phyloP scores from a whole-genome alignment of 2,329 filamentous ascomycete genomes.

The Elsinoe fawcettii region DNA sequence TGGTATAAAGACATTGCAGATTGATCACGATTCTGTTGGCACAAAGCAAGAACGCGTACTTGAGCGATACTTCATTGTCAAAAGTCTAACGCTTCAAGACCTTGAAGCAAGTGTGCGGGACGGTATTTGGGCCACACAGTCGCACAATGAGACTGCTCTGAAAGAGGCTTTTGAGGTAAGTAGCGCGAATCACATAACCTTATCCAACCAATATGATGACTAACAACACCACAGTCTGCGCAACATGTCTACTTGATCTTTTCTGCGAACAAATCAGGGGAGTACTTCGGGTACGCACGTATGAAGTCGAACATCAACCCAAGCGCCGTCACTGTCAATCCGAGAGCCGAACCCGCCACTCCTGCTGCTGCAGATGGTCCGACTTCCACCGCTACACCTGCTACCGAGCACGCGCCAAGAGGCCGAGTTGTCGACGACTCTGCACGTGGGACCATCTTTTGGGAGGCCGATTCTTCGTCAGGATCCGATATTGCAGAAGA shows the following conservation, averaged over 20 bases:
- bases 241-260: slow-evolving; percentile 89
- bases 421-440: slow-evolving; percentile 90
- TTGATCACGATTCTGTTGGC: neutral
- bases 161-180: slow-evolving; percentile 76
- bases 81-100: slow-evolving; percentile 86
- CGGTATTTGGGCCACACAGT: slow-evolving; percentile 87
- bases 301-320: slow-evolving; percentile 82
- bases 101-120: slow-evolving; percentile 81
- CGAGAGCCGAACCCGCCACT: neutral
- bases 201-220: slow-evolving; percentile 1
- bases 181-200: neutral
- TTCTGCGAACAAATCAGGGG: slow-evolving; percentile 93
- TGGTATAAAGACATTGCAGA: neutral
- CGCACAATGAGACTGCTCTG: slow-evolving; percentile 78
- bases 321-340: slow-evolving; percentile 55
- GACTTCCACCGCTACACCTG: slow-evolving; percentile 70
- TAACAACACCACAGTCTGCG: slow-evolving; percentile 47
- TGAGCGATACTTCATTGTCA: slow-evolving; percentile 85
- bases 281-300: slow-evolving; percentile 90
- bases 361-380: slow-evolving; percentile 58
- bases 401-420: slow-evolving; percentile 68
- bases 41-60: slow-evolving; percentile 32
- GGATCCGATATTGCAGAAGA: slow-evolving; percentile 39
- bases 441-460: slow-evolving; percentile 90
- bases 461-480: slow-evolving; percentile 65